Conservation (phyloP, 495 filamentous ascomycete genomes). For the Xylaria longipes region DNA sequence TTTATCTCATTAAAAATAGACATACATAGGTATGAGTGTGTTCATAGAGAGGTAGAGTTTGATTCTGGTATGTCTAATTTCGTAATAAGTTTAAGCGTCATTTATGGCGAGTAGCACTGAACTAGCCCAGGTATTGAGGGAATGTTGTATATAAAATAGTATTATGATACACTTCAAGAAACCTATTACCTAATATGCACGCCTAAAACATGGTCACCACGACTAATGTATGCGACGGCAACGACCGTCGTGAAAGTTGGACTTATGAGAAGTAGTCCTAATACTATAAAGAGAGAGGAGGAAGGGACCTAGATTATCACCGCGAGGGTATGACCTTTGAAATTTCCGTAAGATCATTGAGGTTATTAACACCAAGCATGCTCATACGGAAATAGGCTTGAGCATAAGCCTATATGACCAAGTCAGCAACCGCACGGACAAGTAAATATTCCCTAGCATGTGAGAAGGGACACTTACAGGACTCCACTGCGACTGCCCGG, state of each 20-base stretch:
- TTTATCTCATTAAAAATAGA: too few relatives aligned
- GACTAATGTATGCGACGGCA: background rate
- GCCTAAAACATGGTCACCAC: too few relatives aligned
- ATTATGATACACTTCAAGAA: background rate
- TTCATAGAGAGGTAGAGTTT: too few relatives aligned
- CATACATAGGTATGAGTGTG: too few relatives aligned
- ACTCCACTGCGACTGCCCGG: constrained; percentile 42
- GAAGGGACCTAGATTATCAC: background rate
- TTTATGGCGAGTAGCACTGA: too few relatives aligned
- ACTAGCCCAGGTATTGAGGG: background rate
- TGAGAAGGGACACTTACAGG: constrained; percentile 34
- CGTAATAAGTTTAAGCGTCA: too few relatives aligned
- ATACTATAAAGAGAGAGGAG: background rate
- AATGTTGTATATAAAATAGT: background rate
- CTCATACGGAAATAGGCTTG: constrained; percentile 50
- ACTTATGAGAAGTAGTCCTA: background rate
- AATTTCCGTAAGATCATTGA: constrained; percentile 51
- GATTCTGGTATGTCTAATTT: too few relatives aligned
- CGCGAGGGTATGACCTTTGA: constrained; percentile 40
- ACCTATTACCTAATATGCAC: background rate
- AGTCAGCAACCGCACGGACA: constrained; percentile 1
- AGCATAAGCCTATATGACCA: constrained; percentile 38
- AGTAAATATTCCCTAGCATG: background rate
- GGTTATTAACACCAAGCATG: constrained; percentile 48
- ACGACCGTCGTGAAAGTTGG: background rate